Base-by-base conservation (phyloP, 1,139 yeast genomes). In the Pichia terricola region DNA sequence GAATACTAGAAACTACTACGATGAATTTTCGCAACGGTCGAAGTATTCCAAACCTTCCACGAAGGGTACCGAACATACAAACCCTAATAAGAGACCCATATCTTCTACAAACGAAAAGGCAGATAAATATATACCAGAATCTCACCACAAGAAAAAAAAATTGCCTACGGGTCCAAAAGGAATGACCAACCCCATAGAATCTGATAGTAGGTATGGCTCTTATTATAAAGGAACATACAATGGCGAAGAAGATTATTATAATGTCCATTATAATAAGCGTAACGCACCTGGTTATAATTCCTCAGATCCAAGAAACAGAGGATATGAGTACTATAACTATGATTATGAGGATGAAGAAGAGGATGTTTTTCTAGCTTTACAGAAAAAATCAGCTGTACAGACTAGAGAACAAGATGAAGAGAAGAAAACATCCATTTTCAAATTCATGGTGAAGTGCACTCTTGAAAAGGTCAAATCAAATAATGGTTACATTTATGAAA, bases 401-500 rank as follows among this genome's bases (percentile, higher is more conserved):
- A 16, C 22, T 9, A 16, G 25, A 26, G 4, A 34, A n/a, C n/a
- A 16, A 16, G 22, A 16, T 16, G 22, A 16, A 16, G 22, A 16
- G 22, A 16, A 16, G 22, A 16, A 16, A 16, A 16, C 22, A 16
- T 16, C 9, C 32, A 30, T 30, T 8, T 30, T 30, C 32, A 30
- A 30, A 10, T 30, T 30, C 32, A 30, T 30, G 32, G 10, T 30
- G 7, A 30, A 30, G 10, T 30, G 32, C 32, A 7, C 7, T 30
- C 7, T 30, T 8, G 22, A 16, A 16, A 16, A 16, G 22, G 22
- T 16, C 22, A 16, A 16, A 16, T 16, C 22, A 16, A 16, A 16
- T 16, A 30, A 30, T 30, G 10, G 25, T n/a, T 51, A 57, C 1
- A 53, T 60, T 4, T 61, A 60, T 44, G 63, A 60, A 42, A 45